Percentiles rank a stretch among this genome's conserved stretches.
Evolutionary conservation across 305 asterid genomes (phyloP).

Genomic region (Solanum hybrid): DNA sequence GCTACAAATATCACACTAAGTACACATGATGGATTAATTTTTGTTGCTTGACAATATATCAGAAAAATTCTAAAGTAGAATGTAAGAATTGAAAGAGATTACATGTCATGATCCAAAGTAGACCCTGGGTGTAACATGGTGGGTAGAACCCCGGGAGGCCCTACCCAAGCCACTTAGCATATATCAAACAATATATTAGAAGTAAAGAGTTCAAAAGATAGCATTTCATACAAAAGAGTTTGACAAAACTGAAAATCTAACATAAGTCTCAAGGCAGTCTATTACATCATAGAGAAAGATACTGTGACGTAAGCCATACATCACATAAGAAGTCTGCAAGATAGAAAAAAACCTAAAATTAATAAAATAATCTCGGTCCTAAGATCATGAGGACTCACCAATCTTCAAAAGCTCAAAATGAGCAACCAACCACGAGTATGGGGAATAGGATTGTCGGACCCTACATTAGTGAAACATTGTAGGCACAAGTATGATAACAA

Average conservation of each 20-base stretch:
- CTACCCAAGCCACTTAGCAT: background rate
- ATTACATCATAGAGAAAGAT: background rate
- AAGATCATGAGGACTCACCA: background rate
- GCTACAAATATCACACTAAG: background rate
- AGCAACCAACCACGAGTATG: background rate
- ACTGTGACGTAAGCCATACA: background rate
- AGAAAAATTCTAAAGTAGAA: background rate
- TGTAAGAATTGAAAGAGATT: background rate
- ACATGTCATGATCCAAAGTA: background rate
- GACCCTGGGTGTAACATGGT: background rate
- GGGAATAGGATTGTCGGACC: background rate
- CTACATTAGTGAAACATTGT: background rate
- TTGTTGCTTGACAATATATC: background rate
- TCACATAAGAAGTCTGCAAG: background rate
- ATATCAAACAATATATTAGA: background rate
- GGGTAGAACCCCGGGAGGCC: background rate
- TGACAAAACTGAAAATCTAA: too few relatives aligned
- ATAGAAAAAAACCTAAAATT: background rate
- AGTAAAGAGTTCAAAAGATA: background rate
- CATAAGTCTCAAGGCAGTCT: background rate
- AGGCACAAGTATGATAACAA: background rate
- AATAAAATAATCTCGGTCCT: background rate
- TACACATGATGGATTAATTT: background rate
- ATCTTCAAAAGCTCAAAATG: background rate
- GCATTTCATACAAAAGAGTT: background rate